Evolutionary conservation across 805 yeast genomes (phyloP).

Genomic region (Wickerhamomyces sydowiorum): DNA sequence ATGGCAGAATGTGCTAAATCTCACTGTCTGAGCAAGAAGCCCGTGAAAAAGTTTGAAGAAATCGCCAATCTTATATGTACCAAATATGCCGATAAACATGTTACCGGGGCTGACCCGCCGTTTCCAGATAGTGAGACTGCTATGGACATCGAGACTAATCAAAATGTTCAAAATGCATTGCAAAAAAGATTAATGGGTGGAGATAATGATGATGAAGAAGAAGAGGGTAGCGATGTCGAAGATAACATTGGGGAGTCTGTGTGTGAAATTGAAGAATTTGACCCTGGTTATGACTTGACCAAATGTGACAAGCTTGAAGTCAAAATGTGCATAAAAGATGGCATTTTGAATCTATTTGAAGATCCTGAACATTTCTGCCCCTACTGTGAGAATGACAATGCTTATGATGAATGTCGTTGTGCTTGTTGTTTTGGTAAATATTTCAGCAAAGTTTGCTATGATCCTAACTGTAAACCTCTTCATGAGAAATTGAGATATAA

Average conservation of each 20-base stretch:
- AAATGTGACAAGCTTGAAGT: slow-evolving; percentile 16
- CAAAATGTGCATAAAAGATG: slow-evolving; percentile 18
- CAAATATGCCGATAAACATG: slow-evolving; percentile 18
- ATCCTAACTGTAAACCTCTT: slow-evolving; percentile 17
- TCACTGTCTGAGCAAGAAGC: slow-evolving; percentile 14
- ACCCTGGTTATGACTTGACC: slow-evolving; percentile 17
- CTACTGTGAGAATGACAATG: slow-evolving; percentile 21
- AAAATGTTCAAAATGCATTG: background rate
- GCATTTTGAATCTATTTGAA: slow-evolving; percentile 12
- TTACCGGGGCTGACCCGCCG: slow-evolving; percentile 8
- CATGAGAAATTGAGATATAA: slow-evolving; percentile 20
- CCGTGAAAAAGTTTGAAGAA: slow-evolving; percentile 9
- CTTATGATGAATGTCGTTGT: slow-evolving; percentile 23
- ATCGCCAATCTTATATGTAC: slow-evolving; percentile 18
- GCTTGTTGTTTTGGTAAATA: slow-evolving; percentile 23
- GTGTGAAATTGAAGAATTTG: slow-evolving; percentile 15
- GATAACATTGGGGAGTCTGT: slow-evolving; percentile 9
- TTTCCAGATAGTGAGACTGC: slow-evolving; percentile 12
- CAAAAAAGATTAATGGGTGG: no score
- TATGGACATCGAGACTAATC: background rate
- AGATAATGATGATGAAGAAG: slow-evolving; percentile 16
- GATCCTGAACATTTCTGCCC: slow-evolving; percentile 22
- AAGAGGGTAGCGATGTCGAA: slow-evolving; percentile 11
- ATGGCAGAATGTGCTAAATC: slow-evolving; percentile 20
- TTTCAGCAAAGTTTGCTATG: slow-evolving; percentile 21